phyloP scores from a whole-genome alignment of 2,329 filamentous ascomycete species.

The Xylariaceae sp. region DNA sequence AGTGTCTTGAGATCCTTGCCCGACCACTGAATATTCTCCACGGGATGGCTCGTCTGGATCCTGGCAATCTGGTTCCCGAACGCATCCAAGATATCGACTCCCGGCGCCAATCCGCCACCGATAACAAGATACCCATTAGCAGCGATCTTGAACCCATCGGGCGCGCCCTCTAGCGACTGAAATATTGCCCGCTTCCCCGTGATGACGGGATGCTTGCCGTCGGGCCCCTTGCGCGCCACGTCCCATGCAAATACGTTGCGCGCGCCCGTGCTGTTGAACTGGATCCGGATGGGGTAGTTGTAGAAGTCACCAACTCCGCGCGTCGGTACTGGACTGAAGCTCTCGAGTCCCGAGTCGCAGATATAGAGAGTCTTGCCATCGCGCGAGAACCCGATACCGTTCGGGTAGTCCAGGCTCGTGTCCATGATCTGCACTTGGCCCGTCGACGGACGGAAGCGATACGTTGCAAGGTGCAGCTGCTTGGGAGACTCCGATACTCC shows the following conservation, averaged over 20 bases:
- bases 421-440: slow-evolving; percentile 35
- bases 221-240: slow-evolving; percentile 16
- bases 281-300: slow-evolving; percentile 10
- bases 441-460: slow-evolving; percentile 34
- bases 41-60: slow-evolving; percentile 40
- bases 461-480: slow-evolving; percentile 34
- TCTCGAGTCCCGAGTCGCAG: slow-evolving; percentile 35
- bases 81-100: slow-evolving; percentile 38
- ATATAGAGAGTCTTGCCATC: slow-evolving; percentile 37
- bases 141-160: slow-evolving; percentile 40
- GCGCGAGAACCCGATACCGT: slow-evolving; percentile 39
- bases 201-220: slow-evolving; percentile 29
- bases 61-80: slow-evolving; percentile 35
- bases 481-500: slow-evolving; percentile 17
- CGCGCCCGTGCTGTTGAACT: slow-evolving; percentile 11
- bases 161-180: slow-evolving; percentile 35
- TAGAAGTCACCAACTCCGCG: slow-evolving; percentile 22
- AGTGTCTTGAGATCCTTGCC: slow-evolving; percentile 29
- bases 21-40: slow-evolving; percentile 41
- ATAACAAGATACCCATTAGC: slow-evolving; percentile 38
- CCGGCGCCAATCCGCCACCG: slow-evolving; percentile 26
- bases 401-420: slow-evolving; percentile 36
- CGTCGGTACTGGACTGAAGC: slow-evolving; percentile 22
- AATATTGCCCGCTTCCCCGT: slow-evolving; percentile 38
- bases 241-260: slow-evolving; percentile 39